Base-by-base conservation (phyloP, 495 filamentous ascomycete species). In the Trichoderma erinaceum region DNA sequence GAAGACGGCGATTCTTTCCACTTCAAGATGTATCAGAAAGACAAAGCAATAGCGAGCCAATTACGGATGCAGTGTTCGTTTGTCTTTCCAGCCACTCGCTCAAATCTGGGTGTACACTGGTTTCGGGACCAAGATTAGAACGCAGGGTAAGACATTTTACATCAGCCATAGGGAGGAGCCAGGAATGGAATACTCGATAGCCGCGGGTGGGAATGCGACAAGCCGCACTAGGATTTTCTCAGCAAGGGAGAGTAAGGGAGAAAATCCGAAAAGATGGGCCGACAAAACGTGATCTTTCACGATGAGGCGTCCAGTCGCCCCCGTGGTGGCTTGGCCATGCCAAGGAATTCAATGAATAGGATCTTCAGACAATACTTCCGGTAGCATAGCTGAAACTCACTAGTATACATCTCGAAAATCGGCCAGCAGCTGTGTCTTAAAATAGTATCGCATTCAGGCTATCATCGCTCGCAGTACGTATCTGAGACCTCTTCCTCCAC, bases 131-230 rank as follows among this genome's bases (percentile, higher is more conserved):
- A 21, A 52, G 48, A 21, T 21, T 52, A 21, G 21, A 52, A 21
- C 48, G 8, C 48, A 23, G n/a, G 35, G 48, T 52, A 23, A 52
- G 48, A 52, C 48, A 52, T 52, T 52, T 25, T 52, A 25, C 48
- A 21, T 52, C 16, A 52, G 48, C 48, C 48, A 25, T 6, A 52
- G n/a, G 21, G 21, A 2, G n/a, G 10, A 23, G 18, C 48, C n/a
- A 25, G 48, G 48, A 52, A 52, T 52, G 48, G 48, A 52, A 52
- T 52, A 23, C 21, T 52, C 48, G 18, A 23, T 46, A 52, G 48
- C 48, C 21, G 18, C 48, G n/a, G n/a, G 18, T 6, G 48, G 48
- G 18, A 52, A 52, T 52, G 18, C 21, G 16, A 52, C 8, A 23
- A 21, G 4, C 8, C 48, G 18, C 48, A 23, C 48, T 46, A 46